A percentile compares a stretch with the other conserved stretches of the same genome.
Conservation (phyloP, 257 asterid genomes). For the Avicennia marina region DNA sequence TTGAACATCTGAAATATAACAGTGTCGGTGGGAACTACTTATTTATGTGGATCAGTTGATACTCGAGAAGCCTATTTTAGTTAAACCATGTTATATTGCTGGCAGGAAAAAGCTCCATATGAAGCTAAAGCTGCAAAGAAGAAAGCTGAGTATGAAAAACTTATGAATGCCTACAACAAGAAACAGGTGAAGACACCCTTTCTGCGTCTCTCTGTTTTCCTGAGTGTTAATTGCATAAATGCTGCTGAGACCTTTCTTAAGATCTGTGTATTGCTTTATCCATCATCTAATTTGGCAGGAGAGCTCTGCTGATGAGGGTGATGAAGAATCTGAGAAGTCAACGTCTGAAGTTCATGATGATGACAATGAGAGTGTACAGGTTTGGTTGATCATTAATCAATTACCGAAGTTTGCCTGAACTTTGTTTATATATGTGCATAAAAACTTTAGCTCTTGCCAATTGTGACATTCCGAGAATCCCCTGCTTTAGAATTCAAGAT, state of each 20-base stretch:
- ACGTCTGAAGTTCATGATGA: conserved; percentile 65
- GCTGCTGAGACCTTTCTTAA: not conserved
- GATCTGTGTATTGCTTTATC: not conserved
- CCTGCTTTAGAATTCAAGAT: too few species aligned
- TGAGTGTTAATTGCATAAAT: too few species aligned
- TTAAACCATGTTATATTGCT: not conserved
- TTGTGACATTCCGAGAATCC: too few species aligned
- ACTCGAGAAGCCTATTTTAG: too few species aligned
- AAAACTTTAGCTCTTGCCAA: not conserved
- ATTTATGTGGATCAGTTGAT: too few species aligned
- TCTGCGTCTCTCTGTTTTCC: not conserved
- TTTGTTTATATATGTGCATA: not conserved
- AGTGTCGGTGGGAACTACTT: too few species aligned
- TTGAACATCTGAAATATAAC: not conserved
- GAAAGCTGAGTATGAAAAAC: conserved; percentile 75
- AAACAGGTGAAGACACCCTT: conserved; percentile 45
- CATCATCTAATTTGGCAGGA: conserved; percentile 44
- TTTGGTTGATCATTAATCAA: conserved; percentile 9
- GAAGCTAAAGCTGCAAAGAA: conserved; percentile 94
- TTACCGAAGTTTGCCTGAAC: not conserved
- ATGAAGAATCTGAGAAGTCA: conserved; percentile 70
- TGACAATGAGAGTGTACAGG: conserved; percentile 67
- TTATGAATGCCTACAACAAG: conserved; percentile 78
- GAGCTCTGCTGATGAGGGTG: conserved; percentile 82
- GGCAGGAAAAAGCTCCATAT: conserved; percentile 91